Conservation (phyloP, 2,329 filamentous ascomycete species). For the Beauveria bassiana region DNA sequence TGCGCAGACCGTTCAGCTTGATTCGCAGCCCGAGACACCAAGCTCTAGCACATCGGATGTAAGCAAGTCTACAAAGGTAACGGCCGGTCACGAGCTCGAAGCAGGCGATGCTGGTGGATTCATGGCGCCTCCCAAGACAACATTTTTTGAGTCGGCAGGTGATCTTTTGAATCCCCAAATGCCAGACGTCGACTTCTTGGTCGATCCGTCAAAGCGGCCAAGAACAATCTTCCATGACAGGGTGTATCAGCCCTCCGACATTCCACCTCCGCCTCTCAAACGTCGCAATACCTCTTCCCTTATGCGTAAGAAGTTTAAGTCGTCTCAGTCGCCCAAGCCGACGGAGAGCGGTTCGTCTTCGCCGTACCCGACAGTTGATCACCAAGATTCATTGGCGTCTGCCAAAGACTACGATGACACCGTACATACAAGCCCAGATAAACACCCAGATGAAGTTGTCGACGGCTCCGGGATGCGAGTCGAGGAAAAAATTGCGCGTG, state of each 20-base stretch:
- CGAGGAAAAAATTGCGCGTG: slow-evolving; percentile 94
- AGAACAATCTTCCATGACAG: slow-evolving; percentile 95
- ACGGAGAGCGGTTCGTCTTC: slow-evolving; percentile 25
- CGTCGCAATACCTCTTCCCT: slow-evolving; percentile 35
- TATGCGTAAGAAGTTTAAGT: slow-evolving; percentile 23
- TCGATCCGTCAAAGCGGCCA: slow-evolving; percentile 73
- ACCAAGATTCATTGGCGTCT: slow-evolving; percentile 37
- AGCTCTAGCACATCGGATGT: slow-evolving; percentile 14
- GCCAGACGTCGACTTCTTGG: slow-evolving; percentile 71
- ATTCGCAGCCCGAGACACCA: slow-evolving; percentile 20
- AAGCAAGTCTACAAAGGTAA: slow-evolving; percentile 30
- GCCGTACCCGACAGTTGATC: slow-evolving; percentile 26
- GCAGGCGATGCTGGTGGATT: slow-evolving; percentile 38
- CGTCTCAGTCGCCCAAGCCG: slow-evolving; percentile 17
- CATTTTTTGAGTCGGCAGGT: slow-evolving; percentile 89
- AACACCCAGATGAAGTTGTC: slow-evolving; percentile 30
- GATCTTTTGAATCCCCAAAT: slow-evolving; percentile 87
- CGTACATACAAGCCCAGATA: slow-evolving; percentile 37
- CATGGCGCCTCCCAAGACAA: slow-evolving; percentile 76
- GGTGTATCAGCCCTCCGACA: slow-evolving; percentile 88
- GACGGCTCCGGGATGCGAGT: slow-evolving; percentile 72
- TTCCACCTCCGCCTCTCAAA: slow-evolving; percentile 70
- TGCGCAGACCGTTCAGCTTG: slow-evolving; percentile 62
- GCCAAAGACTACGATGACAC: slow-evolving; percentile 46
- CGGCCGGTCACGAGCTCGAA: slow-evolving; percentile 41